phyloP scores from a whole-genome alignment of 108 stramenopile species.

The Nannochloropsis gaditana region DNA sequence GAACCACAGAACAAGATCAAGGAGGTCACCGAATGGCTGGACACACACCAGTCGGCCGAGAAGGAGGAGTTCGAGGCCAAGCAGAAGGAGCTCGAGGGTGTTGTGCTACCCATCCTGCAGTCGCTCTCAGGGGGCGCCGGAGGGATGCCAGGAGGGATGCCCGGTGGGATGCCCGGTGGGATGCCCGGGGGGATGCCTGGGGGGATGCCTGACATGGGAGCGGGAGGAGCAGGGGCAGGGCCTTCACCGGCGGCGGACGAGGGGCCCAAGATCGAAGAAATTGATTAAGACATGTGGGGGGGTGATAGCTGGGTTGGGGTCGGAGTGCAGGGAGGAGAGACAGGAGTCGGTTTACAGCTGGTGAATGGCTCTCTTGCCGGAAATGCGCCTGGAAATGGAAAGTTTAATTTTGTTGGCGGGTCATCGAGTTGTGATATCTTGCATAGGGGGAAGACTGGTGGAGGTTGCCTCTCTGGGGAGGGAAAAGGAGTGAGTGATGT shows the following conservation, averaged over 20 bases:
- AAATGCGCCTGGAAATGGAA: no score
- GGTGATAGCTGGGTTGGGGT: neutral
- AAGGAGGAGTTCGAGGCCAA: constrained; percentile 97
- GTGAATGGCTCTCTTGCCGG: no score
- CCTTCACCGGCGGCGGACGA: constrained; percentile 55
- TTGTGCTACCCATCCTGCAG: constrained; percentile 87
- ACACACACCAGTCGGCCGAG: constrained; percentile 82
- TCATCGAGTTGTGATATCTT: no score
- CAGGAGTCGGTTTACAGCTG: no score
- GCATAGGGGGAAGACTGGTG: no score
- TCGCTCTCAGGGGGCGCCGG: constrained; percentile 64
- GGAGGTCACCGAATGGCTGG: constrained; percentile 87
- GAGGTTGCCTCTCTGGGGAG: no score
- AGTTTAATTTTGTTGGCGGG: no score
- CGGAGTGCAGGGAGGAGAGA: no score
- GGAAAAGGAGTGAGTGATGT: no score
- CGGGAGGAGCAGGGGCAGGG: constrained; percentile 52
- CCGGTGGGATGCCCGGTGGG: constrained; percentile 59
- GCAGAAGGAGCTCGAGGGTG: constrained; percentile 86
- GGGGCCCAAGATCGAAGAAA: constrained; percentile 64
- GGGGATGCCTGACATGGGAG: constrained; percentile 69
- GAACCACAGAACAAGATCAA: constrained; percentile 55
- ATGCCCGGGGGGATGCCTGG: constrained; percentile 60
- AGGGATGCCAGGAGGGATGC: no score
- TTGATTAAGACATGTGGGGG: constrained; percentile 50